These are phyloP conservation scores for Chalaropsis thielavioides DNA, from an alignment of 2,329 filamentous ascomycete genomes.

Conservation along the genomic window DNA sequence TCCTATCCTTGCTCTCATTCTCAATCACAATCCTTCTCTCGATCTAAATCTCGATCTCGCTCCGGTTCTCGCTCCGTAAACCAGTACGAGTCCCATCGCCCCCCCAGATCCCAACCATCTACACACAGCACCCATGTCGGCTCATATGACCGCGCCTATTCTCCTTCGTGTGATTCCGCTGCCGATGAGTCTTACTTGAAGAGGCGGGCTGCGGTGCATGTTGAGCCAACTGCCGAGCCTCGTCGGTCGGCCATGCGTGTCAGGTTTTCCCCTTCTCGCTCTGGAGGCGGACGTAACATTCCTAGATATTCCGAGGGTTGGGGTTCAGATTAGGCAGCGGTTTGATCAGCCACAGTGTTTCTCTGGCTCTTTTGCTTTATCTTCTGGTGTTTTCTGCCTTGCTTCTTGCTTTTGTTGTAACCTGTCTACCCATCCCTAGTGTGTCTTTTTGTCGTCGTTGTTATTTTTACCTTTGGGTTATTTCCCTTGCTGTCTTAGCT, in stretches of 20 bases:
- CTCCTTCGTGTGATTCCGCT: too few species aligned
- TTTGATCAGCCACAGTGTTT: not conserved
- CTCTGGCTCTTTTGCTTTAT: not conserved
- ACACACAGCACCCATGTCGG: too few species aligned
- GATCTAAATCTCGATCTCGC: not conserved
- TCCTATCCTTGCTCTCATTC: not conserved
- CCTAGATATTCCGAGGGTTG: not conserved
- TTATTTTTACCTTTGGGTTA: not conserved
- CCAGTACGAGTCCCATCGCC: not conserved
- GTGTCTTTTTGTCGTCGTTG: not conserved
- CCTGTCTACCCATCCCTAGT: not conserved
- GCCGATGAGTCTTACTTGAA: too few species aligned
- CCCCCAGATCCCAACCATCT: not conserved
- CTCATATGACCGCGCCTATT: too few species aligned
- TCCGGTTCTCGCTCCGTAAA: not conserved
- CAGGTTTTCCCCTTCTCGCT: not conserved
- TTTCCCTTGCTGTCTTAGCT: not conserved
- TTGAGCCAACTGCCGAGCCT: too few species aligned
- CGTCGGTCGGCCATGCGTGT: too few species aligned
- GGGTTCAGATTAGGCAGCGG: not conserved
- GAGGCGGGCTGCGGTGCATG: too few species aligned
- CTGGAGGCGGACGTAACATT: not conserved
- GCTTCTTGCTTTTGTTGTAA: constrained; percentile 1
- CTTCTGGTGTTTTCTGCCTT: not conserved
- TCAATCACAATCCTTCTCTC: not conserved